Evolutionary conservation across 495 filamentous ascomycete genomes (phyloP).

Genomic region (Daldinia grandis): DNA sequence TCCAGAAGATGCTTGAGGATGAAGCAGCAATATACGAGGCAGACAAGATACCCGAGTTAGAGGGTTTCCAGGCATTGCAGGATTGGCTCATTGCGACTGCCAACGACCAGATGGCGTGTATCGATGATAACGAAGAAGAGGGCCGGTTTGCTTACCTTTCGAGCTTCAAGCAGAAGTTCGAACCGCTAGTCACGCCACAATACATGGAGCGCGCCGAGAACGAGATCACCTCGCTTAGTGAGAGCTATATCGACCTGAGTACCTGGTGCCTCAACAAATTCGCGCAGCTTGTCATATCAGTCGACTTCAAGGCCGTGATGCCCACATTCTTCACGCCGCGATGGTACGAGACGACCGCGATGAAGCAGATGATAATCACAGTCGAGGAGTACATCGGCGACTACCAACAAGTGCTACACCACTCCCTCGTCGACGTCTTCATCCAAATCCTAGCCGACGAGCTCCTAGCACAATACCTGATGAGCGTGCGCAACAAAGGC

Average conservation of each 20-base stretch:
- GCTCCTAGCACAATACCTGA: constrained; percentile 87
- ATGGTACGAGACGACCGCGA: constrained; percentile 84
- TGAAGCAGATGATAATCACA: constrained; percentile 89
- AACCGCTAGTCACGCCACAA: constrained; percentile 76
- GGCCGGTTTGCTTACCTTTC: constrained; percentile 78
- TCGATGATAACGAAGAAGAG: constrained; percentile 83
- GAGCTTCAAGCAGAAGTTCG: constrained; percentile 80
- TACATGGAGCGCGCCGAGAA: constrained; percentile 76
- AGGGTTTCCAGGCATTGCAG: constrained; percentile 82
- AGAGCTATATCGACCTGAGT: constrained; percentile 92
- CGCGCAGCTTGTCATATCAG: constrained; percentile 79
- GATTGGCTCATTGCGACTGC: constrained; percentile 97
- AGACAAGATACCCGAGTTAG: constrained; percentile 67
- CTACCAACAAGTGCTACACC: constrained; percentile 80
- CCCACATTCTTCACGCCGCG: constrained; percentile 87
- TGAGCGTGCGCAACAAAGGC: constrained; percentile 83
- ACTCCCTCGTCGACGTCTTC: constrained; percentile 84
- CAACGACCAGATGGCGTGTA: constrained; percentile 98
- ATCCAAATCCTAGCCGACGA: constrained; percentile 92
- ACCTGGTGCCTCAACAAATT: constrained; percentile 90
- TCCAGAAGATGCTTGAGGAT: constrained; percentile 88
- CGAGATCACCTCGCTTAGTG: constrained; percentile 76
- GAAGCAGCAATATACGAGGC: constrained; percentile 76
- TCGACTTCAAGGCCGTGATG: constrained; percentile 84
- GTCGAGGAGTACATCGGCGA: constrained; percentile 94